Base-by-base conservation (phyloP, 768 basidiomycete species). In the Gelatoporia subvermispora region DNA sequence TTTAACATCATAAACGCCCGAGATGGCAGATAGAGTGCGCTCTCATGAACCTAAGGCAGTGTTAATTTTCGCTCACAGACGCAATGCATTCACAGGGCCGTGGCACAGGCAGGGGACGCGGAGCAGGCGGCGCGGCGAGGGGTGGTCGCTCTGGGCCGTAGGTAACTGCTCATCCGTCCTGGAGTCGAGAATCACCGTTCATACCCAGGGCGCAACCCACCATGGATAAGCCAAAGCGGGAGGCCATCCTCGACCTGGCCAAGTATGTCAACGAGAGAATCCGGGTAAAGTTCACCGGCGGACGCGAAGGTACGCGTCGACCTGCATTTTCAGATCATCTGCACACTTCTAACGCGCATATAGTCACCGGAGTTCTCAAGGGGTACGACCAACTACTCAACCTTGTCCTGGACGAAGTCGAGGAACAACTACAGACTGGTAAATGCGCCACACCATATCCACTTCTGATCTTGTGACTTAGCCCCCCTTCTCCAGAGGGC, bases 221-320 rank as follows among this genome's bases (percentile, higher is more conserved):
- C 10, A 71, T 79, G 62, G 79, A 92, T 58, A 91, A 88, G 64
- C 89, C 88, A 38, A 89, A 88, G 65, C 80, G 90, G 37, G 95
- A 98, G 67, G 90, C 92, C 23, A 97, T 98, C 67, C 81, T 98
- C 25, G 93, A 97, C 66, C 82, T 98, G 25, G 82, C 88, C 42
- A 94, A 95, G 67, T 98, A 96, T 60, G 87, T 88, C 45, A 89
- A 95, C 66, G 84, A 93, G 67, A 79, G 82, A 53, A 90, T 99
- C 63, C 73, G 92, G 48, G 93, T 98, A 61, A 97, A 96, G 68
- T 98, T 99, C 63, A 92, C 92, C n/a, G 96, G 96, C 38, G 95
- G 95, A 35, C 73, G 96, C 35, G 93, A 99, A 79, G 93, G 94
- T 90, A 52, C 43, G 36, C 24, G 11, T 18, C 36, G 11, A 9